Evolutionary conservation across 106 monocot genomes (phyloP).

Genomic region (Xerophyta viscosa): DNA sequence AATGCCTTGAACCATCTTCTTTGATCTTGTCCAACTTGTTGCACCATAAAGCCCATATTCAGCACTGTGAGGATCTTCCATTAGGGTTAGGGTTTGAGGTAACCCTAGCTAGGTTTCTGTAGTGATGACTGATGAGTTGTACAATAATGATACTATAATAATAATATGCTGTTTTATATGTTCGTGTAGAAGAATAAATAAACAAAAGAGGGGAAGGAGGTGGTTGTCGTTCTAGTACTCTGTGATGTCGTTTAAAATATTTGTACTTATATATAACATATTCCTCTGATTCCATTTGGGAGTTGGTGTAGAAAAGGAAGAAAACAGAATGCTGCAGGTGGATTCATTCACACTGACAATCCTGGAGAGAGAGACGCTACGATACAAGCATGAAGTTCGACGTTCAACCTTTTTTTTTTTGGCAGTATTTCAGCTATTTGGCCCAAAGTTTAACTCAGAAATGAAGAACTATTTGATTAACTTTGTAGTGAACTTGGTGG

Average conservation of each 20-base stretch:
- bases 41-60: too few relatives aligned
- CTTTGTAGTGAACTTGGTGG: too few relatives aligned
- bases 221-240: slow-evolving; percentile 1
- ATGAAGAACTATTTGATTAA: too few relatives aligned
- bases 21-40: not conserved
- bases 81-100: not conserved
- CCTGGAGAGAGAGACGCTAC: too few relatives aligned
- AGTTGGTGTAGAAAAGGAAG: not conserved
- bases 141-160: too few relatives aligned
- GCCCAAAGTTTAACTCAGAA: too few relatives aligned
- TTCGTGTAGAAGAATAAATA: slow-evolving; percentile 16
- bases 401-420: too few relatives aligned
- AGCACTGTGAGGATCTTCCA: not conserved
- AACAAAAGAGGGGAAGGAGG: slow-evolving; percentile 10
- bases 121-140: too few relatives aligned
- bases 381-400: too few relatives aligned
- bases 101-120: too few relatives aligned
- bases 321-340: not conserved
- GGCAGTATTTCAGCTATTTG: too few relatives aligned
- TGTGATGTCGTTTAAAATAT: not conserved
- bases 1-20: not conserved
- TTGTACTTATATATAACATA: slow-evolving; percentile 8
- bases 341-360: slow-evolving; percentile 2
- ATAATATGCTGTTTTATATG: not conserved
- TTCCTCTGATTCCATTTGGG: slow-evolving; percentile 15